Percentiles rank a stretch among this genome's conserved stretches.
These are phyloP conservation scores for Passiflora organensis DNA, from an alignment of 345 rosid species.

Conservation along the genomic window DNA sequence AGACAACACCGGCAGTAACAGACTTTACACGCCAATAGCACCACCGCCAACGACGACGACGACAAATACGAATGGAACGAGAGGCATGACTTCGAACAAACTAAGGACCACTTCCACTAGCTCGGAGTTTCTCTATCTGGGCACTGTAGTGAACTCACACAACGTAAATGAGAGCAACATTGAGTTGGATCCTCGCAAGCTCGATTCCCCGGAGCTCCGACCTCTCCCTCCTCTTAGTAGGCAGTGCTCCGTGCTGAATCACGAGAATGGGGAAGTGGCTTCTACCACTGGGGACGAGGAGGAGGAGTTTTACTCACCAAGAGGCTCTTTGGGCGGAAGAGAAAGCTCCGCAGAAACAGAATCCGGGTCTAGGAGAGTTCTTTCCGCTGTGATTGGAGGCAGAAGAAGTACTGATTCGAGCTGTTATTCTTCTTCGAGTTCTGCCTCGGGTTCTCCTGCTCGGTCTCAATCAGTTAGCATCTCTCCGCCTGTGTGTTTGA, in stretches of 20 bases:
- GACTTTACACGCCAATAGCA: conserved; percentile 9
- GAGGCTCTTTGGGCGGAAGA: conserved; percentile 61
- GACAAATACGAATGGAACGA: no score
- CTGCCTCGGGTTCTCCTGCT: conserved; percentile 70
- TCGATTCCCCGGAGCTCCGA: conserved; percentile 90
- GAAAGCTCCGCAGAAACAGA: conserved; percentile 54
- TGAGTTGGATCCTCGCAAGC: conserved; percentile 43
- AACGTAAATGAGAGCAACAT: conserved; percentile 25
- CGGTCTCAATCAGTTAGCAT: conserved; percentile 76
- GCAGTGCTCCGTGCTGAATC: conserved; percentile 42
- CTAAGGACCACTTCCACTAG: conserved; percentile 36
- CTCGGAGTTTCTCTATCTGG: conserved; percentile 88
- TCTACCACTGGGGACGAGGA: conserved; percentile 33
- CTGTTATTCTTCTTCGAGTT: conserved; percentile 63
- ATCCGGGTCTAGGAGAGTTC: conserved; percentile 64
- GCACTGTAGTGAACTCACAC: conserved; percentile 53
- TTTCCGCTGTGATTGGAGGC: conserved; percentile 34
- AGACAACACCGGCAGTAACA: conserved; percentile 14
- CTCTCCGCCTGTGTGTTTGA: conserved; percentile 71
- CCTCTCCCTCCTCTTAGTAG: conserved; percentile 84
- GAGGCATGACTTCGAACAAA: conserved; percentile 17
- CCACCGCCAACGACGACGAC: no score
- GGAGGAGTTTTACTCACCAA: conserved; percentile 90
- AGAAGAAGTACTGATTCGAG: conserved; percentile 45
- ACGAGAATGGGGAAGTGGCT: conserved; percentile 35